Evolutionary conservation across 2,329 filamentous ascomycete species (phyloP).

Genomic region (Clonostachys sp.): DNA sequence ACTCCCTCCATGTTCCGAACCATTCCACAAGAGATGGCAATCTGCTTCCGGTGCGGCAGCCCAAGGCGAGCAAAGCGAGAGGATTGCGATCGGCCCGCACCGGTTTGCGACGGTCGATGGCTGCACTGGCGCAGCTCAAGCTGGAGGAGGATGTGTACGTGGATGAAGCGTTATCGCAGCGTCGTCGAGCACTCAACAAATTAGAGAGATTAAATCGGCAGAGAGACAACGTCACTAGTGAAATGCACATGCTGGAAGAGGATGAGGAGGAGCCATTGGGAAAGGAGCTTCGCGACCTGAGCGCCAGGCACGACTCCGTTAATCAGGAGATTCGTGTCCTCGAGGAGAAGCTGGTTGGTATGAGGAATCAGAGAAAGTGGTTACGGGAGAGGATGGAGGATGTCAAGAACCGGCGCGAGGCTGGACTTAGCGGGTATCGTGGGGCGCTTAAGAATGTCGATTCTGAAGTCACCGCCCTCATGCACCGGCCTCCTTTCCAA

Average conservation of each 20-base stretch:
- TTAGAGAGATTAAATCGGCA: constrained; percentile 49
- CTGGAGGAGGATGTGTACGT: constrained; percentile 62
- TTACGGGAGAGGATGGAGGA: constrained; percentile 57
- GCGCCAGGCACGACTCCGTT: constrained; percentile 46
- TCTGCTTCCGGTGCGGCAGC: constrained; percentile 59
- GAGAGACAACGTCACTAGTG: constrained; percentile 40
- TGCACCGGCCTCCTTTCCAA: constrained; percentile 51
- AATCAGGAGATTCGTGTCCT: constrained; percentile 61
- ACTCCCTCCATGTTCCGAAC: constrained; percentile 33
- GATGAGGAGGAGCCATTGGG: constrained; percentile 55
- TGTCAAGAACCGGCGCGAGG: constrained; percentile 61
- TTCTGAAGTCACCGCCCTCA: constrained; percentile 52
- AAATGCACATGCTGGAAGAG: constrained; percentile 49
- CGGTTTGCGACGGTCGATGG: constrained; percentile 59
- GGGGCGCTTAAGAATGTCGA: constrained; percentile 64
- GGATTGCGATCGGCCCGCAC: constrained; percentile 59
- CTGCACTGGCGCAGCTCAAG: constrained; percentile 61
- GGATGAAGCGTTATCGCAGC: constrained; percentile 47
- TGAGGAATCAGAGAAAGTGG: constrained; percentile 56
- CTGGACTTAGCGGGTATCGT: constrained; percentile 67
- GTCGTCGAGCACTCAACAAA: constrained; percentile 53
- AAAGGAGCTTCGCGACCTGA: constrained; percentile 55
- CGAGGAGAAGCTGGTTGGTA: constrained; percentile 56
- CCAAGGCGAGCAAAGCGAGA: constrained; percentile 39
- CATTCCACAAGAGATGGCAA: constrained; percentile 33